Percentiles rank a stretch among this genome's conserved stretches.
Conservation (phyloP, 139 green algal genomes). For the Tetraselmis striata region DNA sequence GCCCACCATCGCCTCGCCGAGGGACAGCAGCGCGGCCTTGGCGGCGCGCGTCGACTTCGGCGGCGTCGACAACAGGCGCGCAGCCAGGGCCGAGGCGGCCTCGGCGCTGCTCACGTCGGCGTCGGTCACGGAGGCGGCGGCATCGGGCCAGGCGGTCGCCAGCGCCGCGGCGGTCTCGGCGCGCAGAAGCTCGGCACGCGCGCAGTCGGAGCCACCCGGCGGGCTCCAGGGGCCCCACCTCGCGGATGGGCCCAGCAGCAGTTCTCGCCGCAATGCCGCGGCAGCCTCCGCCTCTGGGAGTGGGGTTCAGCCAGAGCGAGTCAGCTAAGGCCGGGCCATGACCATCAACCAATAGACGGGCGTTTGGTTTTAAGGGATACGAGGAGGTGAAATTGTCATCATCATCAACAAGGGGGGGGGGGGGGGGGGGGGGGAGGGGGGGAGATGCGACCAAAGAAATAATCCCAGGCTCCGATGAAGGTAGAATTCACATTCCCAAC, state of each 20-base stretch:
- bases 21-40: not conserved
- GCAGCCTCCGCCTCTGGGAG: not conserved
- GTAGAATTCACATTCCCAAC: not conserved
- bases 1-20: not conserved
- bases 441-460: too few relatives aligned
- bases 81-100: not conserved
- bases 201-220: not conserved
- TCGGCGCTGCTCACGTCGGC: not conserved
- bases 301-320: too few relatives aligned
- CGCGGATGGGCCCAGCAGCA: not conserved
- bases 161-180: not conserved
- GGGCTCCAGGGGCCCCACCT: not conserved
- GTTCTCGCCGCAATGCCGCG: not conserved
- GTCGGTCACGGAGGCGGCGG: not conserved
- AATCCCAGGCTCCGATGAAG: not conserved
- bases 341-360: too few relatives aligned
- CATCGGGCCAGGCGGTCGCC: not conserved
- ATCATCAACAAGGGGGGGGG: too few relatives aligned
- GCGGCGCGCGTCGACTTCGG: not conserved
- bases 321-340: too few relatives aligned
- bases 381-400: too few relatives aligned
- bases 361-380: too few relatives aligned
- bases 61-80: not conserved
- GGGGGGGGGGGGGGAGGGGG: too few relatives aligned
- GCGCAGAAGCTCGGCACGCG: not conserved